Base-by-base conservation (phyloP, 768 basidiomycete genomes). In the Mycena crocata region DNA sequence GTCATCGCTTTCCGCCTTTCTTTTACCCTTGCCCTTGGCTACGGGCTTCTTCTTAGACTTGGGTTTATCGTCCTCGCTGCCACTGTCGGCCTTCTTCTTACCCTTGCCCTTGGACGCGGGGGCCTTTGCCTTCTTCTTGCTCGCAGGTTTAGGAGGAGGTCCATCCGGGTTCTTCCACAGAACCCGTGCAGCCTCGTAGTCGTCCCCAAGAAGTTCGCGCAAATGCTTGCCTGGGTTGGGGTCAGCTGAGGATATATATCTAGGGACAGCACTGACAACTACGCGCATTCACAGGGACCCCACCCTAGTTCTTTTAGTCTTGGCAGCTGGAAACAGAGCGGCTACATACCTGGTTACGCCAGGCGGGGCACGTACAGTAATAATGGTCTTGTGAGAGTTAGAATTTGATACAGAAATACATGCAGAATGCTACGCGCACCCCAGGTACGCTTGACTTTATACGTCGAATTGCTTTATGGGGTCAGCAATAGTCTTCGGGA, bases 341-440 rank as follows among this genome's bases (percentile, higher is more conserved):
- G 57, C 31, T 50, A 64, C 68, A 32, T 15, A 75, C 77, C 74
- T 80, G 78, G 65, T 80, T 78, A 45, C 76, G 72, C 79, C 78
- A 80, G n/a, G 79, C 80, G 3, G 80, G 79, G 69, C 81, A 82
- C 23, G 78, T 74, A 52, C 81, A 83, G 51, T 81, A 81, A 40
- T 79, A 83, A 67, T 83, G 82, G 69, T 82, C 81, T 6, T 21
- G 15, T 6, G 7, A 8, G 17, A 42, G 6, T 14, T 6, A 21
- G 17, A 5, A 21, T 42, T 17, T 17, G 40, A 21, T 17, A 42
- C 17, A 42, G 40, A 42, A 19, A 21, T 42, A 8, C 15, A 42
- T 6, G 15, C 5, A 42, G 40, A 9, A 9, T 42, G 40, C 15
- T 6, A 21, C 17, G 17, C 9, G n/a, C 40, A 8, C 40, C 15